These are phyloP conservation scores for Trichodelitschia bisporula DNA, from an alignment of 495 filamentous ascomycete genomes.

Conservation along the genomic window DNA sequence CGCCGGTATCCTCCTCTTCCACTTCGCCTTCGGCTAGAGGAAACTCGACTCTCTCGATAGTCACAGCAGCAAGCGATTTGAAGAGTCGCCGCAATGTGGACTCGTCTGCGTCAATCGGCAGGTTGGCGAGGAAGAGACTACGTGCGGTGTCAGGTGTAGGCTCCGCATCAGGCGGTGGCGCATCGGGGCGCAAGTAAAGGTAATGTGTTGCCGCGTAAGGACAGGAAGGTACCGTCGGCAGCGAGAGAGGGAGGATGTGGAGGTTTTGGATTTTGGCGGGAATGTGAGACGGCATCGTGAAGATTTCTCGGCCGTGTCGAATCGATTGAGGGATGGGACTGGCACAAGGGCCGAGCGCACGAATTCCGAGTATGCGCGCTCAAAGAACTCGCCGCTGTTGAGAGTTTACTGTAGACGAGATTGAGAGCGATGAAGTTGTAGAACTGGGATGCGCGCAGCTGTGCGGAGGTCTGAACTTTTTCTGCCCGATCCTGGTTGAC, in stretches of 20 bases:
- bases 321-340: too few relatives aligned
- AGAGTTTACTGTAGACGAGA: too few relatives aligned
- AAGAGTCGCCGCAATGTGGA: constrained; percentile 53
- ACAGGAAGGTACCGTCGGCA: constrained; percentile 35
- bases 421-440: too few relatives aligned
- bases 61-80: constrained; percentile 33
- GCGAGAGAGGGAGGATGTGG: background rate
- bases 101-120: constrained; percentile 66
- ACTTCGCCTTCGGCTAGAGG: constrained; percentile 25
- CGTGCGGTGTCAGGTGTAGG: constrained; percentile 33
- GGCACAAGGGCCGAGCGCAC: too few relatives aligned
- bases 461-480: too few relatives aligned
- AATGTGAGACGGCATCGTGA: too few relatives aligned
- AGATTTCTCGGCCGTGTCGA: too few relatives aligned
- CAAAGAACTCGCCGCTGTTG: too few relatives aligned
- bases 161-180: constrained; percentile 51
- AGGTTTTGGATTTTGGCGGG: too few relatives aligned
- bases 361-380: too few relatives aligned
- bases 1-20: background rate
- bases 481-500: too few relatives aligned
- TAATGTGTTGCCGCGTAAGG: constrained; percentile 44
- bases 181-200: constrained; percentile 64
- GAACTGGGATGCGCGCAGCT: too few relatives aligned
- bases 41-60: constrained; percentile 55
- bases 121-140: constrained; percentile 67